Percentiles rank a stretch among this genome's conserved stretches.
phyloP scores from a whole-genome alignment of 768 basidiomycete species.

The Serendipita indica region DNA sequence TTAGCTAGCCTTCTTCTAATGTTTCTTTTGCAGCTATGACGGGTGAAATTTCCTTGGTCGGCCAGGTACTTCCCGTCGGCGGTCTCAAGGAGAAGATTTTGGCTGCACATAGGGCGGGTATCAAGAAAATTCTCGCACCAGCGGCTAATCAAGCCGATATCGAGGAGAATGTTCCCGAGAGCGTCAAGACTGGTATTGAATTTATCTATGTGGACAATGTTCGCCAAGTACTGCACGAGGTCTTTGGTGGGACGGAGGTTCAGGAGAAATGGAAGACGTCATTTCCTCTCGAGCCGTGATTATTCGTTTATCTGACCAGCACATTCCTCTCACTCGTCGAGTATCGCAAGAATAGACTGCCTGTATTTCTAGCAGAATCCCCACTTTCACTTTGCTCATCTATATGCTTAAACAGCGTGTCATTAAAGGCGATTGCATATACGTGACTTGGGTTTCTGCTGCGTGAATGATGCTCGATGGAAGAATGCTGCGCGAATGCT shows the following conservation, averaged over 20 bases:
- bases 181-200: constrained; percentile 86
- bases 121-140: constrained; percentile 80
- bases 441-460: too few species aligned
- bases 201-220: constrained; percentile 95
- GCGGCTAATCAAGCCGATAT: constrained; percentile 86
- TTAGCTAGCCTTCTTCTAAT: not conserved
- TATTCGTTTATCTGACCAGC: too few species aligned
- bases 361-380: too few species aligned
- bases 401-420: too few species aligned
- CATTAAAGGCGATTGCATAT: too few species aligned
- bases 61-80: constrained; percentile 91
- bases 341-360: too few species aligned
- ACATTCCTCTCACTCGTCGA: too few species aligned
- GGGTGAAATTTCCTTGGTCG: constrained; percentile 91
- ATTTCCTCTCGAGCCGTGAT: constrained; percentile 22
- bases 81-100: constrained; percentile 94
- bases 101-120: constrained; percentile 91
- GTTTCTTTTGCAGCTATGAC: constrained; percentile 62
- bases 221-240: constrained; percentile 74
- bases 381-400: too few species aligned
- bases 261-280: constrained; percentile 57
- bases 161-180: constrained; percentile 91
- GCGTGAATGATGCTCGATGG: too few species aligned
- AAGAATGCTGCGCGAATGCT: too few species aligned
- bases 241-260: constrained; percentile 51